These are phyloP conservation scores for Aspergillus quadricinctus DNA, from an alignment of 2,329 filamentous ascomycete species.

Conservation along the genomic window DNA sequence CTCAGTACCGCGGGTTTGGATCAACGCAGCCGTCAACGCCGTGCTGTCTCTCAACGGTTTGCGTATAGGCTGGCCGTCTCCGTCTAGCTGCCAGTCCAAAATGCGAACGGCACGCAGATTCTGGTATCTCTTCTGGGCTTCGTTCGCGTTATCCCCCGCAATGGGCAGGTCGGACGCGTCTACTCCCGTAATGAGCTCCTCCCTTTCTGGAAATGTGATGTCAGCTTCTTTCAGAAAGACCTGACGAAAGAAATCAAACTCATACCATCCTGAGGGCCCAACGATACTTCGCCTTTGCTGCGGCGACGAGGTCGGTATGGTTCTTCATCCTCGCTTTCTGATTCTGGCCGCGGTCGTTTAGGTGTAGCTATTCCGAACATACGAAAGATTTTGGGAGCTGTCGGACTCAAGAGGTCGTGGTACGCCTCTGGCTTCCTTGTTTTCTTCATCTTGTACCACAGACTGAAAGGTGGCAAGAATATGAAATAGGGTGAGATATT, in stretches of 20 bases:
- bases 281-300: neutral
- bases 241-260: neutral
- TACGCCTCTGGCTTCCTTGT: neutral
- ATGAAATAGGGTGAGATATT: neutral
- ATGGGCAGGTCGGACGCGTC: slow-evolving; percentile 14
- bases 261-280: neutral
- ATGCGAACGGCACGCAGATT: neutral
- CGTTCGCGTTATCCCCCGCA: slow-evolving; percentile 18
- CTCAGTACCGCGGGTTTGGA: slow-evolving; percentile 2
- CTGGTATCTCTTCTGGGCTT: slow-evolving; percentile 12
- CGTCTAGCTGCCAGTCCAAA: neutral
- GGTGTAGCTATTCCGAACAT: neutral
- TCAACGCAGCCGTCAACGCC: slow-evolving; percentile 1
- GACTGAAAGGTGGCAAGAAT: neutral
- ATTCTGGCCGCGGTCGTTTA: neutral
- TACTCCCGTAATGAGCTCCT: neutral
- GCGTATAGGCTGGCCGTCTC: neutral
- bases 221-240: neutral
- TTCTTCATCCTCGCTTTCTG: neutral
- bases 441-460: neutral
- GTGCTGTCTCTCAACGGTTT: neutral
- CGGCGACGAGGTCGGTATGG: neutral
- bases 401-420: neutral
- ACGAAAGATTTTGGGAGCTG: neutral
- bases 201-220: neutral